phyloP scores from a whole-genome alignment of 2,329 filamentous ascomycete genomes.

The Penicillium sp. region DNA sequence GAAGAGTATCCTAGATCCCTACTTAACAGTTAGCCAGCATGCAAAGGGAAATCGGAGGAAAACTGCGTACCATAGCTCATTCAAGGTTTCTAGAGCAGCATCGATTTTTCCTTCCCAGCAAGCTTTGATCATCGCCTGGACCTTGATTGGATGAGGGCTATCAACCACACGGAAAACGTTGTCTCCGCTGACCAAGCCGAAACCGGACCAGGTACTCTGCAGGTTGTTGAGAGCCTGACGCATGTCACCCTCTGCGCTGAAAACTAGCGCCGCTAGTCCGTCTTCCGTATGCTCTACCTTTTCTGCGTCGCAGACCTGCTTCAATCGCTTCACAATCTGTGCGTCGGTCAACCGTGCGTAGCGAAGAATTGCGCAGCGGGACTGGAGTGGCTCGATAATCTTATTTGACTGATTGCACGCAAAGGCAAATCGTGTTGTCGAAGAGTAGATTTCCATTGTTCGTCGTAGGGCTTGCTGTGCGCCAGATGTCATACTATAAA shows the following conservation, averaged over 20 bases:
- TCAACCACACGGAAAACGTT: slow-evolving; percentile 99
- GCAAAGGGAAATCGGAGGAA: background rate
- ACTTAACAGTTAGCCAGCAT: slow-evolving; percentile 12
- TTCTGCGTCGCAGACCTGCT: slow-evolving; percentile 93
- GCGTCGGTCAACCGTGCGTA: slow-evolving; percentile 91
- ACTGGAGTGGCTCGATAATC: slow-evolving; percentile 98
- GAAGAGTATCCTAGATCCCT: slow-evolving; percentile 91
- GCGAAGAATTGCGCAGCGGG: slow-evolving; percentile 91
- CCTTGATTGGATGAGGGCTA: slow-evolving; percentile 95
- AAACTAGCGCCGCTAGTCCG: slow-evolving; percentile 92
- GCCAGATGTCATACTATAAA: slow-evolving; percentile 81
- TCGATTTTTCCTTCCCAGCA: slow-evolving; percentile 94
- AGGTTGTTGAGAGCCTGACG: slow-evolving; percentile 98
- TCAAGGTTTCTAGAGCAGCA: slow-evolving; percentile 79
- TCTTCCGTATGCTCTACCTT: slow-evolving; percentile 90
- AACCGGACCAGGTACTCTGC: slow-evolving; percentile 89
- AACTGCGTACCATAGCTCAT: slow-evolving; percentile 76
- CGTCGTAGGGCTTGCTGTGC: slow-evolving; percentile 92
- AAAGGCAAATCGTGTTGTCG: slow-evolving; percentile 95
- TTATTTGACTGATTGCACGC: slow-evolving; percentile 99
- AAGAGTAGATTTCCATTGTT: slow-evolving; percentile 98
- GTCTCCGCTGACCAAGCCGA: slow-evolving; percentile 95
- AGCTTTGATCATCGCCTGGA: slow-evolving; percentile 97
- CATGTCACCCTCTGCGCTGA: slow-evolving; percentile 98
- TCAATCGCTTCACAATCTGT: slow-evolving; percentile 85